Evolutionary conservation across 2,329 filamentous ascomycete species (phyloP).

Genomic region (Fusarium neocosmosporiellum): DNA sequence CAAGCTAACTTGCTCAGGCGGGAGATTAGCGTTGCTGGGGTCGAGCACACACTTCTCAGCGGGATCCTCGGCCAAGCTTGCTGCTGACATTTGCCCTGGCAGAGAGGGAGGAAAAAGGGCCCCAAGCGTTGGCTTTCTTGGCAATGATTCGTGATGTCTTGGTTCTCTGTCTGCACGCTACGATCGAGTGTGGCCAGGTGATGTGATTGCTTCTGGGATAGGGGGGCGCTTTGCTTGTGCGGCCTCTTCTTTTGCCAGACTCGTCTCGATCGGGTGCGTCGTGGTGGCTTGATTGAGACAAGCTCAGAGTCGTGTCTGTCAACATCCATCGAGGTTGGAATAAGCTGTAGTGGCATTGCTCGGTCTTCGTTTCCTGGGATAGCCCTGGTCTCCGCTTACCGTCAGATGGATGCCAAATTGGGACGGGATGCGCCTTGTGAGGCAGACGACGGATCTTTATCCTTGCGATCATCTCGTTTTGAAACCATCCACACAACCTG

Average conservation of each 20-base stretch:
- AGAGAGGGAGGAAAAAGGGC: neutral
- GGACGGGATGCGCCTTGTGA: neutral
- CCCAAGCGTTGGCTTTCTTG: neutral
- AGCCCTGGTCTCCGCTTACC: neutral
- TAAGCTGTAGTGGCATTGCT: neutral
- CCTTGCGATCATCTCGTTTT: neutral
- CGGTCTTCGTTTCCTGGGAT: neutral
- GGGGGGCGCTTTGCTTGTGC: neutral
- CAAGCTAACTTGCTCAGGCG: conserved; percentile 22
- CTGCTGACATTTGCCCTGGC: neutral
- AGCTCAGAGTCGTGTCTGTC: neutral
- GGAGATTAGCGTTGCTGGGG: conserved; percentile 18
- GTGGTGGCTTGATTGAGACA: neutral
- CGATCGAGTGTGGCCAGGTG: neutral
- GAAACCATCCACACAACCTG: neutral
- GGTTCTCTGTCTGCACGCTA: neutral
- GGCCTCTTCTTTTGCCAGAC: neutral
- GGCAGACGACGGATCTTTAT: neutral
- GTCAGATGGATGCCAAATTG: neutral
- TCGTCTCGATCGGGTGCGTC: neutral
- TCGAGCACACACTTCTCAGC: neutral
- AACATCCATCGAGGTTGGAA: neutral
- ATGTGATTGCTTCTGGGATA: neutral
- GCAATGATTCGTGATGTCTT: conserved; percentile 2
- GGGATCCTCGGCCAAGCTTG: neutral